phyloP scores from a whole-genome alignment of 73 alveolate species.

The Paraurostyla sp. region DNA sequence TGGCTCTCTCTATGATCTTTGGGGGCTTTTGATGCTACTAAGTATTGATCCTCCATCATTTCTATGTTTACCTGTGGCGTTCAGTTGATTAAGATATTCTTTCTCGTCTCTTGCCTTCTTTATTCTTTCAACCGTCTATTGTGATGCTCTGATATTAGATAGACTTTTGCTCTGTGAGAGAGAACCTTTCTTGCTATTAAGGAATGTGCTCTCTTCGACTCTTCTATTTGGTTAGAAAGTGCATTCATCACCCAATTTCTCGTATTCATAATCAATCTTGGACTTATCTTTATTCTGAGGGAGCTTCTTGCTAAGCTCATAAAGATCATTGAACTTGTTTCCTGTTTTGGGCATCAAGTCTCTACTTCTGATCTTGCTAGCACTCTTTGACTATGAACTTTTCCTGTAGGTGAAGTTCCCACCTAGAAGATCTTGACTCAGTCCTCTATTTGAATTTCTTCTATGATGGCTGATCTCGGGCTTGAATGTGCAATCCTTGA shows the following conservation, averaged over 20 bases:
- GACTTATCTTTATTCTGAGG: conserved; percentile 49
- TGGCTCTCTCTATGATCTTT: not conserved
- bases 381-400: conserved; percentile 31
- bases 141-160: not conserved
- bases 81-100: not conserved
- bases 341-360: conserved; percentile 68
- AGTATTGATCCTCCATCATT: not conserved
- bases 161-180: not conserved
- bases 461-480: not conserved
- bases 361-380: conserved; percentile 47
- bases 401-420: not conserved
- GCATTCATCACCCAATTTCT: conserved; percentile 64
- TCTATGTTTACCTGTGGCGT: conserved; percentile 38
- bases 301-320: conserved; percentile 43
- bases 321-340: conserved; percentile 70
- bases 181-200: conserved; percentile 27
- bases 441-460: not conserved
- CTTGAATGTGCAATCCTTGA: conserved; percentile 47
- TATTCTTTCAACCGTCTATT: conserved; percentile 38
- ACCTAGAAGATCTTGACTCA: conserved; percentile 6
- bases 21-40: not conserved
- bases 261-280: conserved; percentile 67
- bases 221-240: conserved; percentile 60
- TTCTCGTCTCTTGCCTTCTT: conserved; percentile 43
- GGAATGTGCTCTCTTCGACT: conserved; percentile 39